Evolutionary conservation across 441 rosid genomes (phyloP), one percentile per base, ranked within the genome.

Genomic region (Melastoma candidum): DNA sequence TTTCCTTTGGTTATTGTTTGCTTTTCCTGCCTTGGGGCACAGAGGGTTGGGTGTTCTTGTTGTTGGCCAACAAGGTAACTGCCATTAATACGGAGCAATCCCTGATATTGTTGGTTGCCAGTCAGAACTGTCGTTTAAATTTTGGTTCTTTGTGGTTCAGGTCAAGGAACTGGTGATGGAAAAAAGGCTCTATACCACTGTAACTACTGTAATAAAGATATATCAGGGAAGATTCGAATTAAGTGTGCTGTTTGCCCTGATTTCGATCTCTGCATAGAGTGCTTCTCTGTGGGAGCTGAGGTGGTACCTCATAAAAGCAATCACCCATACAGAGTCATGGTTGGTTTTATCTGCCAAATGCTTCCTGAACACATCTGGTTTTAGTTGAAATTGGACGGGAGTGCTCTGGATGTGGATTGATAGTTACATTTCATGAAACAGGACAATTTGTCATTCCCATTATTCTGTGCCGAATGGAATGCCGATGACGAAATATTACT

Each of bases 271-370:
- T 92, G 98, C 64, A 64, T 88, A 11, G 97, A 92, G 75, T 92
- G 98, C 72, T 88, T 85, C 80, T 72, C 92, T 63, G 92, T 84
- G 63, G 97, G 98, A 51, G 94, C 83, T 2, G 97, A 92, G 80
- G 83, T 92, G 66, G 61, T 72, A 56, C 92, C 95, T 56, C 98
- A 92, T 71, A 85, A 82, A 64, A 70, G 81, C 75, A 74, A 74
- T 69, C 97, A 90, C 52, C 64, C 78, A 17, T 90, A 90, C 69
- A 72, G 89, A 63, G 94, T 89, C 73, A 86, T 86, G 95, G 95
- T 86, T 47, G 67, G 88, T 83, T 52, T 43, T 17, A 8, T 51
- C 54, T 12, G 3, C 43, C 14, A 39, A 36, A 52, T 52, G 41
- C 41, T 32, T 8, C 8, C 41, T 32, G 41, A 32, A 32, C 41